Base-by-base conservation (phyloP, 352 stramenopile species). In the Lagenidium sp. region DNA sequence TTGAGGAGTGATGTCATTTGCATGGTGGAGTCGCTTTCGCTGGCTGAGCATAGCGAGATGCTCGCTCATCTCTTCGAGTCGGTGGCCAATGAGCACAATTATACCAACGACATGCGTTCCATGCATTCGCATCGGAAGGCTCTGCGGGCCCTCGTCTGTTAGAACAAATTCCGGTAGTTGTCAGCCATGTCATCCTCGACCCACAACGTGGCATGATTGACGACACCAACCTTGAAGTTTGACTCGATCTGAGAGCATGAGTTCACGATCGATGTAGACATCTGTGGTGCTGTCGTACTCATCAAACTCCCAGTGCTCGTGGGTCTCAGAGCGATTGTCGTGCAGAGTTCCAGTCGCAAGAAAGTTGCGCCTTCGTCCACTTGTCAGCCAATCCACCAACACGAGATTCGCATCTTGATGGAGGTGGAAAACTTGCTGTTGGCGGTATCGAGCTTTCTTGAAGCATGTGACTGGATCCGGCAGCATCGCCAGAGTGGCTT, bases 361-460 rank as follows among this genome's bases (percentile, higher is more conserved):
- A 34, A 81, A 90, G 44, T 81, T 90, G 50, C 78, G 78, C 56
- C 86, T 86, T 13, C 80, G 65, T n/a, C 80, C 80, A 24, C 80
- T 90, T 16, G 78, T 93, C 26, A 93, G 50, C 80, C 80, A 93
- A 57, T 93, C 80, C 31, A 90, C 65, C 21, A 90, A 78, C 44
- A 93, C 76, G 13, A 93, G 50, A 37, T 68, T 90, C 16, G 75
- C 47, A 22, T 65, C 47, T 24, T 47, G 19, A 0, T 63, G 40
- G 16, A 93, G 54, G 16, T 60, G 46, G 50, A 93, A 85, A 15
- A 57, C 41, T 46, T 93, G 80, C 28, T 55, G 63, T 44, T 93
- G 80, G 2, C 53, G 60, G 42, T 88, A 93, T 45, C 68, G 76
- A 11, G 80, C 72, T 7, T 55, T 43, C 36, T 85, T 62, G 47